These are phyloP conservation scores for Tephrocybe sp. DNA, from an alignment of 768 basidiomycete genomes.

Conservation along the genomic window DNA sequence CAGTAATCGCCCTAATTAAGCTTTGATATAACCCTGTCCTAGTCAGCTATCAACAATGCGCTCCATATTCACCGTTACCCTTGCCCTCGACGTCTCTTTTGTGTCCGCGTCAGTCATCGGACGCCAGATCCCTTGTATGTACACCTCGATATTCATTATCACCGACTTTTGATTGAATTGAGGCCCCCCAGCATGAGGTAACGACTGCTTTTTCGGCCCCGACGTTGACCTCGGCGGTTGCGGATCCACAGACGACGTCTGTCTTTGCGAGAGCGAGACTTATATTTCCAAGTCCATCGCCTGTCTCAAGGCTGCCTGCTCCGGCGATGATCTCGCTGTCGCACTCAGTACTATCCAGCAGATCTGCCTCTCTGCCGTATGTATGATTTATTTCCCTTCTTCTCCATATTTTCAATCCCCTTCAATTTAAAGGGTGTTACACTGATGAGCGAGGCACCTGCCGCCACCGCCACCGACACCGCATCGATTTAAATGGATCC, in stretches of 20 bases:
- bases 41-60: too few relatives aligned
- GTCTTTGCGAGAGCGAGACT: slow-evolving; percentile 50
- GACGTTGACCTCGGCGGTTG: slow-evolving; percentile 47
- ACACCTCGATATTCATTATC: background rate
- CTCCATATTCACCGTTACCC: slow-evolving; percentile 41
- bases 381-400: too few relatives aligned
- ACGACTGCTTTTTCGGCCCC: slow-evolving; percentile 39
- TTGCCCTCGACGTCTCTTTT: slow-evolving; percentile 41
- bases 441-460: too few relatives aligned
- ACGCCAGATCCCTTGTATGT: slow-evolving; percentile 42
- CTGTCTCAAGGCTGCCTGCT: slow-evolving; percentile 52
- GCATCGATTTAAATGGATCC: too few relatives aligned
- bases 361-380: slow-evolving; percentile 51
- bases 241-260: slow-evolving; percentile 46
- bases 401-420: too few relatives aligned
- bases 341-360: slow-evolving; percentile 40
- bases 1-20: too few relatives aligned
- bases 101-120: slow-evolving; percentile 32
- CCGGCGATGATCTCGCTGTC: slow-evolving; percentile 39
- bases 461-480: too few relatives aligned
- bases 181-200: slow-evolving; percentile 48
- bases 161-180: background rate
- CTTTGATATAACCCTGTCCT: too few relatives aligned
- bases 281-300: slow-evolving; percentile 47
- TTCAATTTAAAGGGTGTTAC: too few relatives aligned